A percentile compares a stretch with the other conserved stretches of the same genome.
These are phyloP conservation scores for Aspergillus udagawae DNA, from an alignment of 2,329 filamentous ascomycete species.

Conservation along the genomic window DNA sequence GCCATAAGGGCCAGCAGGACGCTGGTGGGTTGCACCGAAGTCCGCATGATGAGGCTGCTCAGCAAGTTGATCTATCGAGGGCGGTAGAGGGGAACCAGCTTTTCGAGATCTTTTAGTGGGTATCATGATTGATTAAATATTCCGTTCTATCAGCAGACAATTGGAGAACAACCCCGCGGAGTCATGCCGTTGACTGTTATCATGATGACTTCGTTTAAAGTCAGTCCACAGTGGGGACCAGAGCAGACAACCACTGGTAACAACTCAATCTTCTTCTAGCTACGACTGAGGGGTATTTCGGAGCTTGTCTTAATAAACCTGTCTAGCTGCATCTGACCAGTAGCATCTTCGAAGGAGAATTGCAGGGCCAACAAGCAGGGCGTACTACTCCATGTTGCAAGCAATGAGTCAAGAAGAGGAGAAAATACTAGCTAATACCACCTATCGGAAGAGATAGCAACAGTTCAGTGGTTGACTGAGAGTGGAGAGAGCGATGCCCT, in stretches of 20 bases:
- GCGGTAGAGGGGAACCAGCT: background rate
- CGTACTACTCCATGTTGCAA: background rate
- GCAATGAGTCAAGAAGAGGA: background rate
- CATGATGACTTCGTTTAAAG: background rate
- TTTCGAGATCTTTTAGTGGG: background rate
- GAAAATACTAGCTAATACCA: background rate
- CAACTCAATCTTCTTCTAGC: too few species aligned
- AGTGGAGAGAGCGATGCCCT: background rate
- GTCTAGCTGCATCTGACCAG: background rate
- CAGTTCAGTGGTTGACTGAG: too few species aligned
- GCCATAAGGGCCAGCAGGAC: conserved; percentile 25
- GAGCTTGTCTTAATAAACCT: background rate
- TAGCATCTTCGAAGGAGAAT: background rate
- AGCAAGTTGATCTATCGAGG: background rate
- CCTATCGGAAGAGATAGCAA: background rate
- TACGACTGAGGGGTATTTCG: background rate
- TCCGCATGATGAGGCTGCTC: conserved; percentile 20
- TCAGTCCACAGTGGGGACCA: background rate
- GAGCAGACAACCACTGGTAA: too few species aligned
- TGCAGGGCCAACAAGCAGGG: background rate
- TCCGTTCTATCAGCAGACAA: background rate
- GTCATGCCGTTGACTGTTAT: background rate
- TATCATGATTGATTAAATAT: background rate
- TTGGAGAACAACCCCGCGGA: background rate
- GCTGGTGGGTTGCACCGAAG: conserved; percentile 18